Evolutionary conservation across 495 filamentous ascomycete species (phyloP), one percentile per base, ranked within the genome.

Genomic region (Annulohypoxylon bovei): DNA sequence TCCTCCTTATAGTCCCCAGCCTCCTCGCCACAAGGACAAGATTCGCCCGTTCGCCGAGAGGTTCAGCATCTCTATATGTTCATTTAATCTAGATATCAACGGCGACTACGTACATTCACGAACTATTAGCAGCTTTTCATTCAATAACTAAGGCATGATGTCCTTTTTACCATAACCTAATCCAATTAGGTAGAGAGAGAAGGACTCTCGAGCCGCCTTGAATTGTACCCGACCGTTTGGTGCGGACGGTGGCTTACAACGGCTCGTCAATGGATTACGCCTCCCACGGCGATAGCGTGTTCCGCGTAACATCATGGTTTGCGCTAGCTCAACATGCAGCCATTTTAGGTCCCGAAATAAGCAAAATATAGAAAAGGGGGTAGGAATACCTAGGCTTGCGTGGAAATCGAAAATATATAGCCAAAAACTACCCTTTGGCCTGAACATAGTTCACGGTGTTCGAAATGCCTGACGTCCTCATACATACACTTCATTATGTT

Each of bases 281-380:
- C 25, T 58, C 50, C 23, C 58, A 42, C 28, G 33, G 44, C 44
- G 57, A 68, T 62, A 57, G 50, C 44, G 25, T 42, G 67, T 65
- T 70, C 59, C 53, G 54, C 47, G 20, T 28, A 52, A 23, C 61
- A 68, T 61, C 59, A 64, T 57, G 49, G 44, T 72, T 65, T 35
- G 16, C 65, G 56, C 70, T 68, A 72, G 30, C 54, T 40, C 47
- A 50, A 49, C 30, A 1, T 59, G 47, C 55, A 61, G 54, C 14
- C 22, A 30, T 55, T 72, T 68, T 65, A 46, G 58, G 68, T 67
- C 52, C 53, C 44, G 52, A 63, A 44, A 44, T 35, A 16, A 54
- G 53, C 18, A 67, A 63, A 37, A 35, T 59, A 63, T 37, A 20
- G 30, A 30, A 49, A 63, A 71, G 12, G 56, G 46, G 46, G 63